Base-by-base conservation (phyloP, 306 rosid species). In the Hippophae gyantsensis region DNA sequence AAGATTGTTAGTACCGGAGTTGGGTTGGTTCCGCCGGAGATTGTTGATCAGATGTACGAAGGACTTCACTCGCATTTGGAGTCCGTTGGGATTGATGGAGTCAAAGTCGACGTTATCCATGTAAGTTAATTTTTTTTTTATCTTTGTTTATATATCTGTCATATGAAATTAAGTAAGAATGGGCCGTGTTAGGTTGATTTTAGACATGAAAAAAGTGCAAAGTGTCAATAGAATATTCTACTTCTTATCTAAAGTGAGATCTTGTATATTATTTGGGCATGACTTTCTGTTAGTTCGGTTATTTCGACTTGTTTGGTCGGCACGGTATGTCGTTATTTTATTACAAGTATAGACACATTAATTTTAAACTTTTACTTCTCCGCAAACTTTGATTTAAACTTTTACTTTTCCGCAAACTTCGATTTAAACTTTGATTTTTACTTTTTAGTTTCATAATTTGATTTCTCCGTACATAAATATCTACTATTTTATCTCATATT, bases 21-120 rank as follows among this genome's bases (percentile, higher is more conserved):
- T 0, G 96, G 95, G 13, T 10, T 92, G 55, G 95, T 87, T 38
- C 88, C 93, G 8, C 98, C 96, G 0, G 75, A 92, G 9, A 7
- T 54, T 9, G 98, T 74, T 0, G 79, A 63, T 48, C 68, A 79
- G 54, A 74, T 92, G 98, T 92, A 76, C 9, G 87, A 92, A 57
- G 93, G 98, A 2, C 76, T 92, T 63, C 98, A 92, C 66, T 64
- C 87, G 2, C 87, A 78, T 61, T 60, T 92, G 81, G 81, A 85
- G 5, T 48, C 72, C 0, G 80, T 79, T 0, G 98, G 98, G 7
- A 83, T 92, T 25, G 98, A 92, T 48, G 98, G 98, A 4, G 93
- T 92, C 72, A 92, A 92, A 49, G 89, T 92, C 25, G 98, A 92
- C 64, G 98, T 92, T 48, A 92, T 92, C 54, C 96, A 87, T 38